Percentiles rank a stretch among this genome's conserved stretches.
Conservation (phyloP, 1,284 basidiomycete genomes). For the Vanrija sp. region DNA sequence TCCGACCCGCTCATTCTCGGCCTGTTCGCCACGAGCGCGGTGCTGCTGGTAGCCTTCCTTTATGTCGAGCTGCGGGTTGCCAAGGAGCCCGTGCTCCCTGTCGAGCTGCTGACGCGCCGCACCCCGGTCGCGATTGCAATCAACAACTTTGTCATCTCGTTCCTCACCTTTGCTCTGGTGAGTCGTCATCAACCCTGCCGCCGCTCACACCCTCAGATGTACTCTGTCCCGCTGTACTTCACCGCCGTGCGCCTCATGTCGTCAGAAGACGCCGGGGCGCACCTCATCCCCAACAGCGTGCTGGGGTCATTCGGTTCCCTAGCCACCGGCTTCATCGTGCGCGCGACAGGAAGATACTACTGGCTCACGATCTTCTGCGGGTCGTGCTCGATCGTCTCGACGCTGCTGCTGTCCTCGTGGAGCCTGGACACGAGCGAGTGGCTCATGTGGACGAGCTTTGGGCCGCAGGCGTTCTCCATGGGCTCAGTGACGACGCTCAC, state of each 20-base stretch:
- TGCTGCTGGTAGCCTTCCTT: conserved; percentile 62
- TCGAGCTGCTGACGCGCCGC: conserved; percentile 60
- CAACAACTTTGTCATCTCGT: conserved; percentile 62
- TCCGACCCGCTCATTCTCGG: conserved; percentile 64
- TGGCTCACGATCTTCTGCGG: conserved; percentile 50
- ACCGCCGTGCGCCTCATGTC: conserved; percentile 74
- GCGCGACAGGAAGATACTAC: conserved; percentile 75
- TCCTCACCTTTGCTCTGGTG: conserved; percentile 74
- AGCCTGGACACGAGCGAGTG: conserved; percentile 54
- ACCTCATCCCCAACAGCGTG: conserved; percentile 82
- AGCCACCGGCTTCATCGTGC: conserved; percentile 79
- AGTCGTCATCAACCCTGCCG: conserved; percentile 35
- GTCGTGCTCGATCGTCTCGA: conserved; percentile 20
- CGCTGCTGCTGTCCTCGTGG: conserved; percentile 31
- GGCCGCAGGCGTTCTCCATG: conserved; percentile 19
- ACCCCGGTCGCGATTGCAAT: conserved; percentile 76
- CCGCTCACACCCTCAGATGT: conserved; percentile 56
- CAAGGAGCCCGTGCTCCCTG: conserved; percentile 77
- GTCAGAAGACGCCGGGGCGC: conserved; percentile 69
- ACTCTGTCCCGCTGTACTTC: conserved; percentile 82
- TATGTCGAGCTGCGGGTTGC: conserved; percentile 69
- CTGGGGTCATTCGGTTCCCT: conserved; percentile 76
- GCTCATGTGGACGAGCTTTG: conserved; percentile 17
- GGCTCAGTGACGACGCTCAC: conserved; percentile 39
- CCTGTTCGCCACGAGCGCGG: conserved; percentile 58